Evolutionary conservation across 2,329 filamentous ascomycete species (phyloP).

Genomic region (Aspergillus sp.): DNA sequence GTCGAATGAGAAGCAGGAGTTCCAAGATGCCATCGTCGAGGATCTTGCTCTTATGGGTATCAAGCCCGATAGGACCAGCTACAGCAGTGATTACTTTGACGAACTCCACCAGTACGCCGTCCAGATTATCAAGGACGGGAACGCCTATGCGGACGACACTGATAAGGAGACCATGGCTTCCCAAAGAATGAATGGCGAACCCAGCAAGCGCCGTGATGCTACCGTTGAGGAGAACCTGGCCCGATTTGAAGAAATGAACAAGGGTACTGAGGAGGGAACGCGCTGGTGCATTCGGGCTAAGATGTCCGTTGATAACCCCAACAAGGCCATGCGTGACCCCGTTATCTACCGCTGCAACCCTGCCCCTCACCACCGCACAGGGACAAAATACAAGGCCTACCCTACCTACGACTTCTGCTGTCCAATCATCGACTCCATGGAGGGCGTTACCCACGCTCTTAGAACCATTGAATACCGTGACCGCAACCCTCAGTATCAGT

Average conservation of each 20-base stretch:
- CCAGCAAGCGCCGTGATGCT: conserved; percentile 77
- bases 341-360: conserved; percentile 96
- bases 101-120: conserved; percentile 84
- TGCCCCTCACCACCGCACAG: conserved; percentile 61
- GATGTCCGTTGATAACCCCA: conserved; percentile 85
- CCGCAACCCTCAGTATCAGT: conserved; percentile 53
- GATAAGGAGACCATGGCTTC: conserved; percentile 83
- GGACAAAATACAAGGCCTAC: conserved; percentile 65
- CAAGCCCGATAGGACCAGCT: conserved; percentile 80
- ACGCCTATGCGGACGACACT: conserved; percentile 94
- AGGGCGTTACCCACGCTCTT: conserved; percentile 65
- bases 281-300: conserved; percentile 93
- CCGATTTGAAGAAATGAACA: conserved; percentile 92
- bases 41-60: conserved; percentile 90
- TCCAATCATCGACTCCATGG: conserved; percentile 62
- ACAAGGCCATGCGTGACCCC: conserved; percentile 94
- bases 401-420: conserved; percentile 68
- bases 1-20: conserved; percentile 95
- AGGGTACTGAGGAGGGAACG: conserved; percentile 72
- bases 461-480: conserved; percentile 62
- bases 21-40: conserved; percentile 88
- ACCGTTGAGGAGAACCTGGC: conserved; percentile 79
- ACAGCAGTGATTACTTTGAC: conserved; percentile 95
- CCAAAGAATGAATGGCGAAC: conserved; percentile 79
- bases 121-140: conserved; percentile 78